Conservation (phyloP, 2,329 filamentous ascomycete genomes). For the Colletotrichum caudatum region DNA sequence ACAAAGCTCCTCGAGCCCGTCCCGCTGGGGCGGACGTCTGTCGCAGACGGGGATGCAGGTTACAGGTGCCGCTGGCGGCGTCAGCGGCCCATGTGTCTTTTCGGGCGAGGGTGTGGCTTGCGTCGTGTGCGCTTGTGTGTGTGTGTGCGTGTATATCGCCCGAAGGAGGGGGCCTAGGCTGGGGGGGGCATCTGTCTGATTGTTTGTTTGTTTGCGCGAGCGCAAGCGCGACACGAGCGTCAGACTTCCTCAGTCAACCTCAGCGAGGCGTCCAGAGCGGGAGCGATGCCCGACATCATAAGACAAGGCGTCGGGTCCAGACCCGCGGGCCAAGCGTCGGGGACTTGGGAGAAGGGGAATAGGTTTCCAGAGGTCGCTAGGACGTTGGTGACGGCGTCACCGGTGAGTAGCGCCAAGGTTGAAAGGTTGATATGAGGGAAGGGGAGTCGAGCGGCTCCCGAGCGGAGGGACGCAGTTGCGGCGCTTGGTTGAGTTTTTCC, state of each 20-base stretch:
- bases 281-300: not conserved
- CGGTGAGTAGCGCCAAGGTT: slow-evolving; percentile 8
- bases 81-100: slow-evolving; percentile 2
- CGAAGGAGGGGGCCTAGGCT: slow-evolving; percentile 14
- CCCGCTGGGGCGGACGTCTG: not conserved
- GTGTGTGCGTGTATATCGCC: slow-evolving; percentile 2
- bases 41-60: slow-evolving; percentile 17
- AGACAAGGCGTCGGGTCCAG: not conserved
- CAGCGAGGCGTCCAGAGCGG: not conserved
- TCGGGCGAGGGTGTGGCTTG: not conserved
- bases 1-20: not conserved
- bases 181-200: not conserved
- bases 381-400: slow-evolving; percentile 13
- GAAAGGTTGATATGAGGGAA: slow-evolving; percentile 9
- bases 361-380: not conserved
- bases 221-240: slow-evolving; percentile 23
- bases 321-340: slow-evolving; percentile 25
- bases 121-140: not conserved
- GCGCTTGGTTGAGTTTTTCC: not conserved
- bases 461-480: not conserved
- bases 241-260: not conserved
- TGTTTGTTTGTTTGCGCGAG: slow-evolving; percentile 25
- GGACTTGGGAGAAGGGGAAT: not conserved
- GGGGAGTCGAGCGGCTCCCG: not conserved
- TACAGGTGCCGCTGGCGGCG: slow-evolving; percentile 16